Base-by-base conservation (phyloP, 225 moss, liverwort and hornwort species). In the Pleurozium schreberi region DNA sequence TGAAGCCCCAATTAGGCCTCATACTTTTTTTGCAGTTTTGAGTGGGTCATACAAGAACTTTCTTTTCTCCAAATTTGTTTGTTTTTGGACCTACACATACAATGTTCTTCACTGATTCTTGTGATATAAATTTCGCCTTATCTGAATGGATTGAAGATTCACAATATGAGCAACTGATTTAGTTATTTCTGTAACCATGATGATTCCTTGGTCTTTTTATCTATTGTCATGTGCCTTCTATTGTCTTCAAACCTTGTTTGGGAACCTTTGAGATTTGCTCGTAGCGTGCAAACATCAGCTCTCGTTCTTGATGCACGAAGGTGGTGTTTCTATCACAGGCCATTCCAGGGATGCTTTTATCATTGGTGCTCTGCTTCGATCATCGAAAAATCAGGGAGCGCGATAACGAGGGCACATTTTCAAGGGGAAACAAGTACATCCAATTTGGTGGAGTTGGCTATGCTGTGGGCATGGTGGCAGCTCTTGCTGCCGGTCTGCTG, bases 311-410 rank as follows among this genome's bases (percentile, higher is more conserved):
- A 90, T 42, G 82, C 49, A 45, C 68, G 75, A 66, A 78, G 45
- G 69, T 80, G 10, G 80, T 61, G n/a, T 28, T 55, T 30, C 80
- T 86, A 80, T 81, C 50, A 79, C 95, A 98, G 98, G 98, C 98
- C 61, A 98, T 98, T 91, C 98, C 98, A 83, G 98, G 96, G 80
- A 98, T 98, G 98, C 92, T 98, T 47, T 92, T 98, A 38, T 96
- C 98, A 36, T 87, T 98, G 89, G 98, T 98, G 70, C 94, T 96
- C 42, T 98, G 98, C 93, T 97, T 97, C 80, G 98, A 98, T 83
- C 95, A 98, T 91, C 93, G 97, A 90, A 98, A 97, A 88, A 90
- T 95, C 62, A 95, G 94, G 87, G 97, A 98, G 78, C 95, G 92
- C 68, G 96, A 98, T 38, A 91, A 93, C 70, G 98, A 98, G 81